Evolutionary conservation across 768 basidiomycete species (phyloP), one percentile per base, ranked within the genome.

Genomic region (Hygrophorus pudorinus): DNA sequence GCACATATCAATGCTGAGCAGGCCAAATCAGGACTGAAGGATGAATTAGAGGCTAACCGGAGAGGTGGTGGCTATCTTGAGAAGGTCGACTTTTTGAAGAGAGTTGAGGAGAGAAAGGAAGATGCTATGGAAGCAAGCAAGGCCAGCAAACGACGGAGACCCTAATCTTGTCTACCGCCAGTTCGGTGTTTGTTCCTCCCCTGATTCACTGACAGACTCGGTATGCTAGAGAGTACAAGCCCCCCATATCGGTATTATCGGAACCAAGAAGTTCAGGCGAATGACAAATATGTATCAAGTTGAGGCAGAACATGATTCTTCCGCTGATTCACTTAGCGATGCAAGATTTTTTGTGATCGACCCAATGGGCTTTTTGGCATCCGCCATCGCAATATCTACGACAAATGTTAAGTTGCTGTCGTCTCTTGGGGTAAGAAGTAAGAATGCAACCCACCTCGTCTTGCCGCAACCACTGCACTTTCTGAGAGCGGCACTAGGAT

Each of bases 61-160:
- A 73, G 80, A 33, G 75, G 79, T 0, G 86, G 84, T 7, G 85
- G 88, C 0, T 92, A 85, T 60, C 65, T 92, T 14, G 88, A 87
- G 52, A 90, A 85, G 62, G 77, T 88, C 24, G 86, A 89, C 31
- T 92, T 91, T 55, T 61, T 92, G 53, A 65, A 79, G 47, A 65
- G 89, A 37, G 88, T 91, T 0, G 81, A 78, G 27, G 78, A 78
- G 38, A 70, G 85, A 48, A 79, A 73, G 59, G 84, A 84, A 37
- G 76, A 78, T 39, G 71, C 66, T 1, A 56, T 83, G 6, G 83
- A 85, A 35, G 65, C 71, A 9, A 70, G 62, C 49, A 79, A 75
- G 53, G 56, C 66, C 42, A 70, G 56, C 36, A 85, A 85, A 56
- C 71, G 84, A 45, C 60, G 70, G 45, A 65, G 63, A 37, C 33